phyloP scores from a whole-genome alignment of 345 rosid species.

The Chamaenerion angustifolium region DNA sequence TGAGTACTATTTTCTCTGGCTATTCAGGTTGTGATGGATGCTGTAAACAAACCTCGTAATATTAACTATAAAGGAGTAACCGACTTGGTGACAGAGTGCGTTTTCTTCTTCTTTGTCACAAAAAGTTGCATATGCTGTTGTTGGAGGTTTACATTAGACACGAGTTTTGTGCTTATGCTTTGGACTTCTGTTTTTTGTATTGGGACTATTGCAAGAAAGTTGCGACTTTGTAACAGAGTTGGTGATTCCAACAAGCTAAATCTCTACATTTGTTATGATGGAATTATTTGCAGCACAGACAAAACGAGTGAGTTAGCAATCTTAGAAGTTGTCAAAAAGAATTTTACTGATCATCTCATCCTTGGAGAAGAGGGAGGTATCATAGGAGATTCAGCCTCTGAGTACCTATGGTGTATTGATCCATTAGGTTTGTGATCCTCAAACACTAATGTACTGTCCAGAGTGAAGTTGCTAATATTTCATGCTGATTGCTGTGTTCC shows the following conservation, averaged over 20 bases:
- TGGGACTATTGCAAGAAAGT: too few species aligned
- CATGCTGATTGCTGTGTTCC: too few species aligned
- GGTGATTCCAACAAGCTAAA: conserved; percentile 1
- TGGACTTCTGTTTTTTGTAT: background rate
- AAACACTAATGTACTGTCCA: too few species aligned
- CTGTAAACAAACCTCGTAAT: conserved; percentile 75
- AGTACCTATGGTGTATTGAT: conserved; percentile 94
- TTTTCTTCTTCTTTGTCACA: conserved; percentile 3
- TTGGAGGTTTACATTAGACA: too few species aligned
- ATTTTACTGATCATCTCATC: conserved; percentile 75
- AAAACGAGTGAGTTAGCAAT: conserved; percentile 84
- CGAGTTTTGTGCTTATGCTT: background rate
- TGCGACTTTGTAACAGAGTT: too few species aligned
- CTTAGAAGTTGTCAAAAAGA: conserved; percentile 59
- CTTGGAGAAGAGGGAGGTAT: conserved; percentile 96
- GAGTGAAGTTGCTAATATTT: too few species aligned
- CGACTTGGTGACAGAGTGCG: conserved; percentile 93
- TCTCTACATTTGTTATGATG: conserved; percentile 6
- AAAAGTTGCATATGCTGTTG: too few species aligned
- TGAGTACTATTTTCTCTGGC: background rate
- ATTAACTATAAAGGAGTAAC: conserved; percentile 70
- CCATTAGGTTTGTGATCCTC: conserved; percentile 57
- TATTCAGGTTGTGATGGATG: conserved; percentile 80
- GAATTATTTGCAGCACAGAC: conserved; percentile 58
- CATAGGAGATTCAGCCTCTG: conserved; percentile 67